Conservation (phyloP, 257 asterid species). For the Salvia splendens region DNA sequence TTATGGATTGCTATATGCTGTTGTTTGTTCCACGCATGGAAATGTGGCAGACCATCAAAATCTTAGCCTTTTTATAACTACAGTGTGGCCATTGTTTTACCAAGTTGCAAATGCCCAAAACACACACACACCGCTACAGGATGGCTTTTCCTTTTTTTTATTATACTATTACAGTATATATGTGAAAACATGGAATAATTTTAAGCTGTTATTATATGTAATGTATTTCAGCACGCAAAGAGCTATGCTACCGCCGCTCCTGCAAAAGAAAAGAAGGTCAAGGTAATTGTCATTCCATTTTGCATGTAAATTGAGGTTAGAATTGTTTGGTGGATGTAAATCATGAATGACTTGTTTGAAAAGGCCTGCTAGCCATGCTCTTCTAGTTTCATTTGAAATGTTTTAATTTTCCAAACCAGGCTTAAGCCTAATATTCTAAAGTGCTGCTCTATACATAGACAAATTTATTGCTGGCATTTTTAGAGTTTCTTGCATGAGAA, state of each 20-base stretch:
- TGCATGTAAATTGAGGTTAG: slow-evolving; percentile 15
- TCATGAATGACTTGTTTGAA: slow-evolving; percentile 30
- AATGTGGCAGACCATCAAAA: not conserved
- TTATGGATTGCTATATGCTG: not conserved
- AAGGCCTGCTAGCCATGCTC: not conserved
- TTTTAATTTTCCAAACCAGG: not conserved
- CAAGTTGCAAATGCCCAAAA: not conserved
- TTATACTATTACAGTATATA: not conserved
- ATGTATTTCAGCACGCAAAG: slow-evolving; percentile 53
- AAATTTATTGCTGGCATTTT: not conserved
- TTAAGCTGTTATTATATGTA: slow-evolving; percentile 18
- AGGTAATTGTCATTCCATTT: slow-evolving; percentile 47
- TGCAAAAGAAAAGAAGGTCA: slow-evolving; percentile 55
- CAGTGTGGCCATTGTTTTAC: not conserved
- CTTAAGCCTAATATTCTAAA: slow-evolving; percentile 35
- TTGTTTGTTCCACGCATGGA: not conserved
- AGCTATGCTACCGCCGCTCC: slow-evolving; percentile 53
- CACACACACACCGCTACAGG: not conserved
- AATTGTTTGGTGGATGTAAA: slow-evolving; percentile 5
- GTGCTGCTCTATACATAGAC: not conserved
- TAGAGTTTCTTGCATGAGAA: not conserved
- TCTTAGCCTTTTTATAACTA: not conserved
- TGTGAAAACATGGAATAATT: slow-evolving; percentile 7
- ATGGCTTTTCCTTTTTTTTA: not conserved
- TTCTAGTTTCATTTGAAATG: not conserved